These are phyloP conservation scores for Penicillium tannophilum DNA, from an alignment of 495 filamentous ascomycete genomes.

Conservation along the genomic window DNA sequence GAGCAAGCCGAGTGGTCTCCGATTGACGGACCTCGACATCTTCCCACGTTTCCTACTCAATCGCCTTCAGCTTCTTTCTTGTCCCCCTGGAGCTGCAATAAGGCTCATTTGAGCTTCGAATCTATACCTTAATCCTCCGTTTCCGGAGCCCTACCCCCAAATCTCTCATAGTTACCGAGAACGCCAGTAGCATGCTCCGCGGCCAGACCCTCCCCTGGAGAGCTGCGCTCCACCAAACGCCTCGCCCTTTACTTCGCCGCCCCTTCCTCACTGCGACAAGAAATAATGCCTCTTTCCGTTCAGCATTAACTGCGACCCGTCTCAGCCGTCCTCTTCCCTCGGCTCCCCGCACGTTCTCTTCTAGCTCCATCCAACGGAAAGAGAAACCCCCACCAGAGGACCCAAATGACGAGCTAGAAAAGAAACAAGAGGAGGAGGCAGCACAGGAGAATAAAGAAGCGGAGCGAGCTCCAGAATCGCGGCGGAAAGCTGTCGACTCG, in stretches of 20 bases:
- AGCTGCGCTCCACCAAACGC: conserved; percentile 52
- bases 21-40: conserved; percentile 9
- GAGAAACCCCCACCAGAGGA: conserved; percentile 47
- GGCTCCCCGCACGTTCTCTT: conserved; percentile 44
- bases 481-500: conserved; percentile 41
- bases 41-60: background rate
- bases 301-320: conserved; percentile 31
- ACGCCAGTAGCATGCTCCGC: conserved; percentile 52
- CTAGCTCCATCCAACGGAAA: conserved; percentile 42
- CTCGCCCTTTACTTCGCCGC: conserved; percentile 40
- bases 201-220: conserved; percentile 59
- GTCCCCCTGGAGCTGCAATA: conserved; percentile 20
- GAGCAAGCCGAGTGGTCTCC: conserved; percentile 8
- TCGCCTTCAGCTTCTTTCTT: conserved; percentile 20
- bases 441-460: conserved; percentile 37
- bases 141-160: background rate
- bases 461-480: conserved; percentile 31
- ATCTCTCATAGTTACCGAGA: conserved; percentile 12
- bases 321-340: conserved; percentile 33
- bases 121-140: conserved; percentile 12
- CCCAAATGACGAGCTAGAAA: conserved; percentile 37
- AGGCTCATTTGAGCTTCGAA: conserved; percentile 15
- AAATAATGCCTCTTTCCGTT: conserved; percentile 43
- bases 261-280: conserved; percentile 36
- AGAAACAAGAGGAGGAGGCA: conserved; percentile 35